A percentile compares a stretch with the other conserved stretches of the same genome.
phyloP scores from a whole-genome alignment of 1,284 basidiomycete species.

The Irpex sp. region DNA sequence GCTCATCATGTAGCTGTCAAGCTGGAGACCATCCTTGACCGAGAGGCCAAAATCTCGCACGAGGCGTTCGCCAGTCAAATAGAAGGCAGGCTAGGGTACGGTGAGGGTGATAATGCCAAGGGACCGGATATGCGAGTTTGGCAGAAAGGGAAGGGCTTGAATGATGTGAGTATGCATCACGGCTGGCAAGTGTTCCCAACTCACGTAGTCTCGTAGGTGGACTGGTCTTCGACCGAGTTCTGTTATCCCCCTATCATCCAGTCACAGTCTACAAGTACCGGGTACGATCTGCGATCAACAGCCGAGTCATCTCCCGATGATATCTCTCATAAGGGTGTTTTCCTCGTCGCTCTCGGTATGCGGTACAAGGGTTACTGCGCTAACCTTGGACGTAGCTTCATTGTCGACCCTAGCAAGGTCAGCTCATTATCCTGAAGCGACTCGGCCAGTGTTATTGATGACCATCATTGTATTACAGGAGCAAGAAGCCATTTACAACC shows the following conservation, averaged over 20 bases:
- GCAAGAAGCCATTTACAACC: conserved; percentile 85
- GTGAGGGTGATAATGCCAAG: conserved; percentile 71
- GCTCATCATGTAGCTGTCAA: conserved; percentile 85
- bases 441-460: neutral
- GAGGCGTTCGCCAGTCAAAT: conserved; percentile 82
- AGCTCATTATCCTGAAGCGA: conserved; percentile 18
- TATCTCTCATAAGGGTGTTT: conserved; percentile 88
- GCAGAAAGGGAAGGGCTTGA: conserved; percentile 75
- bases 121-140: conserved; percentile 88
- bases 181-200: neutral
- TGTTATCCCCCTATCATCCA: conserved; percentile 96
- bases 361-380: conserved; percentile 93
- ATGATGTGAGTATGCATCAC: conserved; percentile 51
- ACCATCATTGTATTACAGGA: conserved; percentile 44
- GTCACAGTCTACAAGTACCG: conserved; percentile 76
- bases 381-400: conserved; percentile 90
- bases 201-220: conserved; percentile 49
- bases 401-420: conserved; percentile 90
- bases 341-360: conserved; percentile 86
- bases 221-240: conserved; percentile 88
- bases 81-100: conserved; percentile 84
- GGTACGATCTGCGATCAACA: conserved; percentile 87
- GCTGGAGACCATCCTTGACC: conserved; percentile 89
- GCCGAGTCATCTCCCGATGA: conserved; percentile 83
- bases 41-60: conserved; percentile 87